A percentile compares a stretch with the other conserved stretches of the same genome.
phyloP scores from a whole-genome alignment of 345 rosid species.

The Xanthoceras sorbifolium region DNA sequence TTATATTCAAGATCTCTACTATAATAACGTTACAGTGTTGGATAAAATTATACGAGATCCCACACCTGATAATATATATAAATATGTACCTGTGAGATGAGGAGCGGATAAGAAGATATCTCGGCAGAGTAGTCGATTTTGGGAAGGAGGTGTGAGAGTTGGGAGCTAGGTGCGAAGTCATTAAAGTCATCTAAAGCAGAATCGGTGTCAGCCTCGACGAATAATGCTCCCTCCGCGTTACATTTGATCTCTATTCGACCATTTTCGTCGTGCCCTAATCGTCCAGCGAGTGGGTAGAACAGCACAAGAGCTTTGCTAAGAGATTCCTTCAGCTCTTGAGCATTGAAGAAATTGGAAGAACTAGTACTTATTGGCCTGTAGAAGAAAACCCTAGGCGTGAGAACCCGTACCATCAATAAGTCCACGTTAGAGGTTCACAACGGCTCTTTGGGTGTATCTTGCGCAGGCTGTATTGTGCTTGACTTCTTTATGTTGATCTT shows the following conservation, averaged over 20 bases:
- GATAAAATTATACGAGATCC: too few species aligned
- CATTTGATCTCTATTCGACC: conserved; percentile 35
- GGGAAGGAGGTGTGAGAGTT: conserved; percentile 28
- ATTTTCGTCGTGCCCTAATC: conserved; percentile 29
- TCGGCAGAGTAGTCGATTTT: conserved; percentile 21
- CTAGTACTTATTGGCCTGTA: conserved; percentile 25
- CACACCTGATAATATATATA: too few species aligned
- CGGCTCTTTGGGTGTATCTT: conserved; percentile 23
- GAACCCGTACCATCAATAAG: conserved; percentile 12
- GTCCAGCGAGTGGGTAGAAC: conserved; percentile 42
- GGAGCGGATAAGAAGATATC: conserved; percentile 29
- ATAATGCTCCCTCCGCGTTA: conserved; percentile 32
- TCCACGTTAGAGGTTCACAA: conserved; percentile 39
- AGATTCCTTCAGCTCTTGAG: conserved; percentile 27
- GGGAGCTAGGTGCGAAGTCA: conserved; percentile 20
- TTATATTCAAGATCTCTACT: too few species aligned
- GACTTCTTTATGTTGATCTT: conserved; percentile 12
- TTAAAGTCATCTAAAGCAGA: conserved; percentile 24
- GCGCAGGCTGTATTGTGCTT: conserved; percentile 26
- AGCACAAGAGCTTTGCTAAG: conserved; percentile 33
- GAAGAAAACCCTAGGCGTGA: conserved; percentile 24
- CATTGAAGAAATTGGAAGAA: conserved; percentile 19
- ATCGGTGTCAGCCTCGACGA: conserved; percentile 35
- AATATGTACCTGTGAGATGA: conserved; percentile 29
- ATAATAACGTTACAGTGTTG: too few species aligned